Conservation (phyloP, 2,329 filamentous ascomycete genomes). For the Cordyceps javanica region DNA sequence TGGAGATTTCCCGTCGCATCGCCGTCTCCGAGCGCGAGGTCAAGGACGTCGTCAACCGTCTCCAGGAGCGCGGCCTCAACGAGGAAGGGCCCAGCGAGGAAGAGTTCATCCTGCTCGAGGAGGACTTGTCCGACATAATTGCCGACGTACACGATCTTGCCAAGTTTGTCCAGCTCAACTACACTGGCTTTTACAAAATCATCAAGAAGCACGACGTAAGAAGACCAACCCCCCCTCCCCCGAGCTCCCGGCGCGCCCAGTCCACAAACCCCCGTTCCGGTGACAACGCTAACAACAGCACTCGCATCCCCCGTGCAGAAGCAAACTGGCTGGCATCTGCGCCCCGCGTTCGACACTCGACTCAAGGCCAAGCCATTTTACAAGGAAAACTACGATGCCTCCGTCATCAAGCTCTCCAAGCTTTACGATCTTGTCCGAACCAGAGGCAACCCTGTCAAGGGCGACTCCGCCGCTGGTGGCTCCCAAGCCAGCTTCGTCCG, state of each 20-base stretch:
- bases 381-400: constrained; percentile 96
- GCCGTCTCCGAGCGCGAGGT: constrained; percentile 85
- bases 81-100: constrained; percentile 70
- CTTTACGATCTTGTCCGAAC: constrained; percentile 94
- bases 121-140: constrained; percentile 95
- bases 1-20: constrained; percentile 90
- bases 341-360: constrained; percentile 89
- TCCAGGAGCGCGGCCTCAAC: constrained; percentile 56
- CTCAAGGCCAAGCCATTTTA: constrained; percentile 97
- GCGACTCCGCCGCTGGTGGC: constrained; percentile 86
- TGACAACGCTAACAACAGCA: background rate
- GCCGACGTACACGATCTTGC: constrained; percentile 96
- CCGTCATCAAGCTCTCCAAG: constrained; percentile 89
- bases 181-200: constrained; percentile 99
- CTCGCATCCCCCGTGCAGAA: constrained; percentile 55
- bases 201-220: constrained; percentile 98
- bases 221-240: too few relatives aligned
- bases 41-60: constrained; percentile 71
- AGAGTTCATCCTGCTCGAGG: constrained; percentile 88
- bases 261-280: background rate
- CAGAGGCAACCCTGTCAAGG: constrained; percentile 83
- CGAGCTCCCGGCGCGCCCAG: background rate
- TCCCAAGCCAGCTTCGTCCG: constrained; percentile 92
- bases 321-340: constrained; percentile 87
- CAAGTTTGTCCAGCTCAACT: constrained; percentile 97